Base-by-base conservation (phyloP, 805 yeast species). In the Candida railenensis region DNA sequence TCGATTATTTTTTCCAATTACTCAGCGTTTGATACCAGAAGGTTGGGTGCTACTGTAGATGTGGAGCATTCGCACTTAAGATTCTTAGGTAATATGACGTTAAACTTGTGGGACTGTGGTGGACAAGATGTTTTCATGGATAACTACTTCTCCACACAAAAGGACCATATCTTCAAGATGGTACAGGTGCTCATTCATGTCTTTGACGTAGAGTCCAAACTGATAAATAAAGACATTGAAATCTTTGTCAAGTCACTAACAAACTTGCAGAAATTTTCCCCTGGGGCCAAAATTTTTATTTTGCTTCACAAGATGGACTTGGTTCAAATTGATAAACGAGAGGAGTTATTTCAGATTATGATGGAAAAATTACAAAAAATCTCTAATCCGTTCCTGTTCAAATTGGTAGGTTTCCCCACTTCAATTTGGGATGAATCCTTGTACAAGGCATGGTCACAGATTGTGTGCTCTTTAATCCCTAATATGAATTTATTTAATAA, bases 121-220 rank as follows among this genome's bases (percentile, higher is more conserved):
- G 96, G 96, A 2, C 99, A 94, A 63, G 97, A 94, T 64, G 89
- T 87, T 2, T 94, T 91, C 55, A 91, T 94, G 89, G 97, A 92
- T 59, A 90, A 89, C 64, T 94, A 94, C 62, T 83, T 89, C 59
- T 81, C 91, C 3, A 84, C 88, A 45, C 96, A 89, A 52, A 82
- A 89, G 49, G 96, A 87, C 62, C 96, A 91, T 59, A 90, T 92
- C 39, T 92, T 92, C 71, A 87, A 89, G 58, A 89, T 89, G 86
- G 96, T 91, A 19, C 97, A 94, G 60, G 97, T 95, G 11, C 75
- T 94, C 33, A 92, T 94, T 49, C 96, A 91, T 66, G 98, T 94
- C 14, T 94, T 94, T 65, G 99, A 94, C 55, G 97, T 94, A 32
- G 97, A 91, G 61, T 82, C 91, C 43, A 89, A 89, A 59, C 92